Evolutionary conservation across 805 yeast species (phyloP), one percentile per base, ranked within the genome.

Genomic region (Nakazawaea siamensis): DNA sequence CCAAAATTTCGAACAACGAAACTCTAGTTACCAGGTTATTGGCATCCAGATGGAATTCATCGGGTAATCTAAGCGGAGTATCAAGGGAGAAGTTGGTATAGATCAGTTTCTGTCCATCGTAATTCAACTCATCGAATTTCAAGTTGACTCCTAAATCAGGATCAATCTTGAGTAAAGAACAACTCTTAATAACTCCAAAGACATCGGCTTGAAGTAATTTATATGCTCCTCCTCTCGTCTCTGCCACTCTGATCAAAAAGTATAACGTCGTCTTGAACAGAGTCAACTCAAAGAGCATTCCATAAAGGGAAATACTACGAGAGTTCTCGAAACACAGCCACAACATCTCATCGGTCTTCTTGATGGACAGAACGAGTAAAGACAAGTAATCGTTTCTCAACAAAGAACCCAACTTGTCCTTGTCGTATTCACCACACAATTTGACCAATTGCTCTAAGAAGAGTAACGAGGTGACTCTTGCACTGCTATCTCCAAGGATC

Each of bases 91-190:
- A 49, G 29, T 64, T 69, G 16, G 74, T 59, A 19, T 55, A 61
- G 9, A 70, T 60, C 29, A 54, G 54, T 11, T 52, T 52, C 3
- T 33, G 39, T 12, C 26, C 26, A 17, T 60, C 49, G 7, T 27
- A 4, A 18, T 28, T 29, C 2, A 50, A 43, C 31, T 62, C 65
- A 37, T 61, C 68, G 34, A 70, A 60, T 3, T 59, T 52, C 32
- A 79, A 51, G 31, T 68, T 74, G 31, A 82, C 57, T 0, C 94
- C 95, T 24, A 86, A 59, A 49, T 82, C 95, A 1, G 92, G 87
- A 52, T 88, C 96, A 26, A 78, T 65, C 24, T 62, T 52, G 29
- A 85, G 58, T 42, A 86, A 70, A 14, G 58, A 58, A 26, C 80
- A 72, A 10, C 70, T 62, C 37, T 65, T 70, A 35, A 88, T 62